These are phyloP conservation scores for Holtermanniella nyarrowii DNA, from an alignment of 768 basidiomycete species.

Conservation along the genomic window DNA sequence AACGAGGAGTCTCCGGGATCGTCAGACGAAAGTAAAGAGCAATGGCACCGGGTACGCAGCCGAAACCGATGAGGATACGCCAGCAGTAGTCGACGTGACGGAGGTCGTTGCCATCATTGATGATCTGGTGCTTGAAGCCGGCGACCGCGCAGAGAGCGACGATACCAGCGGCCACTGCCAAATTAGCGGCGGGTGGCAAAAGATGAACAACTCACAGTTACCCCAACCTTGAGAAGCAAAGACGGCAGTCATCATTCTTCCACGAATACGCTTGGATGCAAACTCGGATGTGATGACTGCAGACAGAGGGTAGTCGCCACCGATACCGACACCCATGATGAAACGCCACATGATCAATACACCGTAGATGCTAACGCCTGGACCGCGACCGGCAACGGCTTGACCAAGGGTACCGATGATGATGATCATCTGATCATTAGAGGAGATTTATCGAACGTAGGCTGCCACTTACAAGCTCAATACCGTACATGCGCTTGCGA, in stretches of 20 bases:
- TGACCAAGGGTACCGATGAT: conserved; percentile 41
- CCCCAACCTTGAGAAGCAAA: conserved; percentile 85
- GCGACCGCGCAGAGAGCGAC: conserved; percentile 55
- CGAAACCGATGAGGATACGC: conserved; percentile 81
- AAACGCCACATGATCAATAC: conserved; percentile 76
- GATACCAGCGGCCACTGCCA: conserved; percentile 52
- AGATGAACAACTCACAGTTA: conserved; percentile 50
- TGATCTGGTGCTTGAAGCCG: conserved; percentile 57
- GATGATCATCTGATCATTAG: conserved; percentile 32
- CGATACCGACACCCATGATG: conserved; percentile 69
- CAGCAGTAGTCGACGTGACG: conserved; percentile 63
- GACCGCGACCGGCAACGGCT: conserved; percentile 58
- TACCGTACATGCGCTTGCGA: conserved; percentile 45
- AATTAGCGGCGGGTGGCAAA: conserved; percentile 1
- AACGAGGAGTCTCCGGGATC: conserved; percentile 83
- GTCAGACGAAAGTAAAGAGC: conserved; percentile 88
- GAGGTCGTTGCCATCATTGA: conserved; percentile 44
- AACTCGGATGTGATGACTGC: conserved; percentile 83
- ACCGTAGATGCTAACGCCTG: conserved; percentile 62
- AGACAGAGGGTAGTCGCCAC: conserved; percentile 77
- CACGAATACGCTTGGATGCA: conserved; percentile 62
- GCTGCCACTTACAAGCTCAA: conserved; percentile 36
- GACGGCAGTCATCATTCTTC: conserved; percentile 79
- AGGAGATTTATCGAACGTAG: background rate
- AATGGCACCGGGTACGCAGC: conserved; percentile 66